These are phyloP conservation scores for Sugiyamaella sp. DNA, from an alignment of 1,139 yeast genomes.

Conservation along the genomic window DNA sequence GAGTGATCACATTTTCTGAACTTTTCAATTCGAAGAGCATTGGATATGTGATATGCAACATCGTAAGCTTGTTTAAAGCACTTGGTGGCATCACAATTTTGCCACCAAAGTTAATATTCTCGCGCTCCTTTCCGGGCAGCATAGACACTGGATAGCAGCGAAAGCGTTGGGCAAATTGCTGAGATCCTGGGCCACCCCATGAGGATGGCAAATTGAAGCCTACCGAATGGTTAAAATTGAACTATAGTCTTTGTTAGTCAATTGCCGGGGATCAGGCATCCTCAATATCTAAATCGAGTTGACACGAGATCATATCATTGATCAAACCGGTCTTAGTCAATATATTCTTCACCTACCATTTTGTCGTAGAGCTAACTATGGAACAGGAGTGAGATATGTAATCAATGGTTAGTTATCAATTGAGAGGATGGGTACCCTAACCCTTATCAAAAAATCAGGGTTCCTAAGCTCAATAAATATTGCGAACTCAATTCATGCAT, in stretches of 20 bases:
- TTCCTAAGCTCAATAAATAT: too few relatives aligned
- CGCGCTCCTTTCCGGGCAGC: constrained; percentile 84
- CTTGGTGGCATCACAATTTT: constrained; percentile 94
- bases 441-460: too few relatives aligned
- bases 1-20: constrained; percentile 68
- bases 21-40: constrained; percentile 85
- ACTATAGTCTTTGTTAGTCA: constrained; percentile 6
- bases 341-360: too few relatives aligned
- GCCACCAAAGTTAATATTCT: constrained; percentile 92
- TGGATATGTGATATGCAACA: constrained; percentile 89
- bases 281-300: neutral
- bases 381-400: too few relatives aligned
- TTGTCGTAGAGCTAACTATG: too few relatives aligned
- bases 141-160: constrained; percentile 89
- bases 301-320: too few relatives aligned
- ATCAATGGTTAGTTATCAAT: too few relatives aligned
- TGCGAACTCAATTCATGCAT: too few relatives aligned
- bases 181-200: constrained; percentile 22
- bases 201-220: constrained; percentile 16
- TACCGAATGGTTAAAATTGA: constrained; percentile 13
- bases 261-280: too few relatives aligned
- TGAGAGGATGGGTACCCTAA: too few relatives aligned
- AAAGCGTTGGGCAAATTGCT: constrained; percentile 72
- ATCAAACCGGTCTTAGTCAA: too few relatives aligned
- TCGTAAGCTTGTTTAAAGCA: constrained; percentile 83